Conservation (phyloP, 208 protist genomes). For the Acanthamoeba healyi region DNA sequence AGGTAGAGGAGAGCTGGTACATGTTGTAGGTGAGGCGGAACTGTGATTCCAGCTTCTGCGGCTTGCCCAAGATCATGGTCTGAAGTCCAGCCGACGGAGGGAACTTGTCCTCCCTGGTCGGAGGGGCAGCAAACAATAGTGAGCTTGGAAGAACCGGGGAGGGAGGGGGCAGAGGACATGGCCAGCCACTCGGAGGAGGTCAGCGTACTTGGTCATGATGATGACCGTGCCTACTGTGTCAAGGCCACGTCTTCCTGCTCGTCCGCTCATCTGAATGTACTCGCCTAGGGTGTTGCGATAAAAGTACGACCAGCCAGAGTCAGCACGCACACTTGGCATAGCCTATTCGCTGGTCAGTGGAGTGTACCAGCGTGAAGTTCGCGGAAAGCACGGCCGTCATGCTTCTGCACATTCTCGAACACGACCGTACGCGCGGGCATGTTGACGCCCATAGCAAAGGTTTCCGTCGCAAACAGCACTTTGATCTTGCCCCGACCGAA, state of each 20-base stretch:
- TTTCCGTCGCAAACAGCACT: conserved; percentile 95
- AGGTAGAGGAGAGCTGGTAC: conserved; percentile 50
- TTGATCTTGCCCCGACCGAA: conserved; percentile 91
- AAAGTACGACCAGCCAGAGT: too few species aligned
- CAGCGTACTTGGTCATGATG: conserved; percentile 85
- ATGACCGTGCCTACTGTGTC: conserved; percentile 93
- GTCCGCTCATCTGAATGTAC: conserved; percentile 95
- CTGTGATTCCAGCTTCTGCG: conserved; percentile 88
- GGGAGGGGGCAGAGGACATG: not conserved
- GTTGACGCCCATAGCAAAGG: conserved; percentile 96
- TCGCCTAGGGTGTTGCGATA: conserved; percentile 82
- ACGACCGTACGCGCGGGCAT: conserved; percentile 94
- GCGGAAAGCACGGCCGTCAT: conserved; percentile 86
- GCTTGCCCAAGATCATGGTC: conserved; percentile 89
- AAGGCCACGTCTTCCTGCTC: conserved; percentile 92
- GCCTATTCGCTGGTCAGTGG: too few species aligned
- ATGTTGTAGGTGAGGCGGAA: conserved; percentile 96
- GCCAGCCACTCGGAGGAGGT: conserved; percentile 73
- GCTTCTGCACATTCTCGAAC: conserved; percentile 88
- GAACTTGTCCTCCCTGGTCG: conserved; percentile 70
- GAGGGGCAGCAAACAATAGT: not conserved
- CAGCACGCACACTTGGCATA: not conserved
- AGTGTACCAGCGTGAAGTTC: conserved; percentile 82
- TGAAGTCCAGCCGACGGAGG: conserved; percentile 78
- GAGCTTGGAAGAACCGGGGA: not conserved